Percentiles rank a stretch among this genome's conserved stretches.
Evolutionary conservation across 2,329 filamentous ascomycete genomes (phyloP).

Genomic region (Claviceps fusiformis): DNA sequence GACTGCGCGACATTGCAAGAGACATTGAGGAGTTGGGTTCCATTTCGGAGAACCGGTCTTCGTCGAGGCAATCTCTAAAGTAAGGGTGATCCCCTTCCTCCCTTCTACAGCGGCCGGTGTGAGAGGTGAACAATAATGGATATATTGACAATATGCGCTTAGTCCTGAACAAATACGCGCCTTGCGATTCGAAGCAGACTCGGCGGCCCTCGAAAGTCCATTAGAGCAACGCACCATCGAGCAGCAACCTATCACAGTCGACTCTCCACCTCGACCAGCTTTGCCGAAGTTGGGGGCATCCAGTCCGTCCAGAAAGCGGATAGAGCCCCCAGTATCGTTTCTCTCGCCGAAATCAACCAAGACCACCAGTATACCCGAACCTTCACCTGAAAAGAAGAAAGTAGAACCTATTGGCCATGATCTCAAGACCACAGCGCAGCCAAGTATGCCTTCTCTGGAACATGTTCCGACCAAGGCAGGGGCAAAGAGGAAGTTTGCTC

Average conservation of each 20-base stretch:
- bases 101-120: background rate
- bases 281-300: slow-evolving; percentile 6
- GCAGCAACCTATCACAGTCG: slow-evolving; percentile 38
- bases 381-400: slow-evolving; percentile 17
- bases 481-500: slow-evolving; percentile 45
- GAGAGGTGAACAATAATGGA: background rate
- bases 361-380: slow-evolving; percentile 2
- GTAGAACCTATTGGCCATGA: background rate
- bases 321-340: slow-evolving; percentile 18
- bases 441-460: slow-evolving; percentile 2
- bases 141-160: background rate
- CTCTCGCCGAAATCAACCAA: slow-evolving; percentile 16
- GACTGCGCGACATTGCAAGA: slow-evolving; percentile 41
- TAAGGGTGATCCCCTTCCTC: slow-evolving; percentile 23
- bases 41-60: slow-evolving; percentile 57
- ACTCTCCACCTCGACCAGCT: slow-evolving; percentile 27
- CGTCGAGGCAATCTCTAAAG: slow-evolving; percentile 55
- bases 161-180: slow-evolving; percentile 51
- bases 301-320: slow-evolving; percentile 13
- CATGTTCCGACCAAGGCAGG: slow-evolving; percentile 26
- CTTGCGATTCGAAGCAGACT: slow-evolving; percentile 39
- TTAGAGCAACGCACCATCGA: slow-evolving; percentile 46
- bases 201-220: slow-evolving; percentile 55
- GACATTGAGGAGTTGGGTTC: slow-evolving; percentile 37
- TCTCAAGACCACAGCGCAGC: background rate